A percentile compares a stretch with the other conserved stretches of the same genome.
Conservation (phyloP, 2,329 filamentous ascomycete species). For the Fusarium napiforme region DNA sequence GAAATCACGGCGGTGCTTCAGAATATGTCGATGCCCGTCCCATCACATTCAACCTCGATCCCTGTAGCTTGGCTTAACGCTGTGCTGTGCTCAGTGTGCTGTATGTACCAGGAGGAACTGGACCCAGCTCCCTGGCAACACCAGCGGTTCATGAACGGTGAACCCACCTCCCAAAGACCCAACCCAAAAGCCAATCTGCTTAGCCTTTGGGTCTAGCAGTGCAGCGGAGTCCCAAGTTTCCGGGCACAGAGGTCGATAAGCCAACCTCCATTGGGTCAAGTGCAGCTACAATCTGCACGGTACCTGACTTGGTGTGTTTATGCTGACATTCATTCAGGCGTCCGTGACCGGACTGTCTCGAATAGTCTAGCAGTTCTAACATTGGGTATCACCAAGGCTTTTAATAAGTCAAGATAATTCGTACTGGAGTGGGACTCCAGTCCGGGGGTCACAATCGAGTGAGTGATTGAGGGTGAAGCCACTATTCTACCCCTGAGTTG, state of each 20-base stretch:
- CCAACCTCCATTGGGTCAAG: slow-evolving; percentile 13
- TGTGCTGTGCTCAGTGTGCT: background rate
- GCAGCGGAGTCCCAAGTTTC: slow-evolving; percentile 32
- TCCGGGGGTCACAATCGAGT: slow-evolving; percentile 6
- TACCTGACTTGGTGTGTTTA: slow-evolving; percentile 20
- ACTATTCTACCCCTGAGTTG: slow-evolving; percentile 17
- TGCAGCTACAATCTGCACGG: slow-evolving; percentile 15
- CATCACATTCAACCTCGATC: slow-evolving; percentile 38
- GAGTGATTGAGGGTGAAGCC: background rate
- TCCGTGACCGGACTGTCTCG: background rate
- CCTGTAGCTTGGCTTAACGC: slow-evolving; percentile 21
- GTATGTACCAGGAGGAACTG: background rate
- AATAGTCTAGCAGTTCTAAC: background rate
- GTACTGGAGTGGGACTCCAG: slow-evolving; percentile 1
- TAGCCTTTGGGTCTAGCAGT: slow-evolving; percentile 16
- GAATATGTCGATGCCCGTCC: slow-evolving; percentile 40
- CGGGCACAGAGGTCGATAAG: slow-evolving; percentile 23
- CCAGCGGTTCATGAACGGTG: slow-evolving; percentile 24
- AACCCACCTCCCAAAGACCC: slow-evolving; percentile 4
- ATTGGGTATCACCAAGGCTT: background rate
- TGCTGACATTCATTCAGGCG: slow-evolving; percentile 15
- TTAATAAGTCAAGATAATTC: slow-evolving; percentile 2
- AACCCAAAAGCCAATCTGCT: slow-evolving; percentile 18
- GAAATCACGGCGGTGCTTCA: slow-evolving; percentile 36
- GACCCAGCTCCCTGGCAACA: slow-evolving; percentile 9